These are phyloP conservation scores for Phaeotremella fagi DNA, from an alignment of 768 basidiomycete species.

Conservation along the genomic window DNA sequence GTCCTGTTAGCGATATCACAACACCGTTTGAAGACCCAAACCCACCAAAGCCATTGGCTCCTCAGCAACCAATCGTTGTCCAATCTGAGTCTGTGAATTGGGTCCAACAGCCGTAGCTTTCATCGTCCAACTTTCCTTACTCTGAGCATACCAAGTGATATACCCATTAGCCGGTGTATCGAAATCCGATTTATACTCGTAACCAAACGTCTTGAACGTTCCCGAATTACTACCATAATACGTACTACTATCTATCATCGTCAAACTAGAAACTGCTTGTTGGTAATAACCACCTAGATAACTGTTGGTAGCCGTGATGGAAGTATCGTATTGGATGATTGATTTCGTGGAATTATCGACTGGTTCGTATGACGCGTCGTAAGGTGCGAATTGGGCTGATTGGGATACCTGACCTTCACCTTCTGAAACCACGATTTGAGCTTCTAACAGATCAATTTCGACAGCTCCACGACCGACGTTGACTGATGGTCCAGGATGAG, in stretches of 20 bases:
- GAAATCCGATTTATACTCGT: slow-evolving; percentile 50
- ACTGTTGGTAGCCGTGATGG: slow-evolving; percentile 49
- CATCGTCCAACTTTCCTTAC: slow-evolving; percentile 52
- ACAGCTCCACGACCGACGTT: slow-evolving; percentile 69
- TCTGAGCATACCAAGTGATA: slow-evolving; percentile 45
- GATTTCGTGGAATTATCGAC: slow-evolving; percentile 43
- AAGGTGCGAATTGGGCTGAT: slow-evolving; percentile 67
- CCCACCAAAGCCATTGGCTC: slow-evolving; percentile 81
- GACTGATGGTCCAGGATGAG: slow-evolving; percentile 79
- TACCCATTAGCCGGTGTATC: slow-evolving; percentile 38
- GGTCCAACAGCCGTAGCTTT: slow-evolving; percentile 61
- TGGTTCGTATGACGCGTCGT: slow-evolving; percentile 53
- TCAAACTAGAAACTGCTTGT: slow-evolving; percentile 57
- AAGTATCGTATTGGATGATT: slow-evolving; percentile 33
- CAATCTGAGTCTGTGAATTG: slow-evolving; percentile 60
- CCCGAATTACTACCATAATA: slow-evolving; percentile 23
- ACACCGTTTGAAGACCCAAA: neutral
- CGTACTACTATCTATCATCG: slow-evolving; percentile 47
- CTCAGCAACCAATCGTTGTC: slow-evolving; percentile 65
- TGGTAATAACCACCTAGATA: slow-evolving; percentile 52
- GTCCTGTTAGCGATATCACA: neutral
- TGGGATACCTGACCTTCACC: slow-evolving; percentile 57
- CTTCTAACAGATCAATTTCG: slow-evolving; percentile 89
- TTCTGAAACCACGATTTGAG: slow-evolving; percentile 67
- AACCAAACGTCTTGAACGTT: slow-evolving; percentile 49